Percentiles rank a stretch among this genome's conserved stretches.
Conservation (phyloP, 2,329 filamentous ascomycete species). For the Monosporascus sp. region DNA sequence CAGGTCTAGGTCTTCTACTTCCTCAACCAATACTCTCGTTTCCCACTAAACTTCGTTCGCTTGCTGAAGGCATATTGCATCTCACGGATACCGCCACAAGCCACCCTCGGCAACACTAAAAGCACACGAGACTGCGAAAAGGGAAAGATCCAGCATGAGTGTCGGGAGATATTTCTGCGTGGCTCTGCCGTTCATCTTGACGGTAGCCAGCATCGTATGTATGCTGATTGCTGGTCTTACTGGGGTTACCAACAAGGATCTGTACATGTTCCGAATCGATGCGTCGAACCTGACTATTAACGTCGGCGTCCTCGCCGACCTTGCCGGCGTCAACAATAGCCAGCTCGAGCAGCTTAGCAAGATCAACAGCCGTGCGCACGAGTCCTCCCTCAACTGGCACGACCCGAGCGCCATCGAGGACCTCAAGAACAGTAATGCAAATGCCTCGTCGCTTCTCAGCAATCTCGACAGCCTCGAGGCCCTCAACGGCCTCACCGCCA, state of each 20-base stretch:
- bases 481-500: constrained; percentile 34
- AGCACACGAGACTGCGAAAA: constrained; percentile 4
- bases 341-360: constrained; percentile 4
- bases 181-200: constrained; percentile 77
- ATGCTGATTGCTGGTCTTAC: constrained; percentile 53
- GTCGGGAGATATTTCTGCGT: constrained; percentile 81
- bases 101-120: no score
- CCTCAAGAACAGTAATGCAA: neutral
- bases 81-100: neutral
- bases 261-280: constrained; percentile 59
- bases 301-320: constrained; percentile 28
- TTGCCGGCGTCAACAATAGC: constrained; percentile 8
- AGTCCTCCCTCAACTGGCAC: neutral
- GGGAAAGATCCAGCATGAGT: constrained; percentile 41
- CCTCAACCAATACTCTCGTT: no score
- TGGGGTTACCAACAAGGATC: constrained; percentile 50
- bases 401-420: neutral
- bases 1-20: no score
- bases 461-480: constrained; percentile 9
- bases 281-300: constrained; percentile 53
- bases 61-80: constrained; percentile 4
- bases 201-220: constrained; percentile 70
- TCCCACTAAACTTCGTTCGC: no score
- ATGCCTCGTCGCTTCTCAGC: constrained; percentile 4
- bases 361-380: neutral